Conservation (phyloP, 495 filamentous ascomycete genomes). For the Letharia lupina region DNA sequence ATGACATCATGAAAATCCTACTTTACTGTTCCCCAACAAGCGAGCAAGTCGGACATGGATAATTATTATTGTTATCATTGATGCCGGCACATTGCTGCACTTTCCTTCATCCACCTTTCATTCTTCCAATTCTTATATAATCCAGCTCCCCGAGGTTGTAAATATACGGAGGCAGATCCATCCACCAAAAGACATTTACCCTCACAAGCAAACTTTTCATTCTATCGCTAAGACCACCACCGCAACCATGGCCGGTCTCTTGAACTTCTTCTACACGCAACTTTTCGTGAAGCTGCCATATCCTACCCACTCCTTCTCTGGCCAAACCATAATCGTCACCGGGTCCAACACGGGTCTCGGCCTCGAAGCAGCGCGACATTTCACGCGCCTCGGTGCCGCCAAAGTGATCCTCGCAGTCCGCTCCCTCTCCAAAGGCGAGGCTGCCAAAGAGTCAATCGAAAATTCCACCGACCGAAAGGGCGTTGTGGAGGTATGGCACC, state of each 20-base stretch:
- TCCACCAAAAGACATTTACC: too few species aligned
- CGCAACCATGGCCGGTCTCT: not conserved
- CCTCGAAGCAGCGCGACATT: slow-evolving; percentile 38
- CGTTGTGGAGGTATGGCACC: slow-evolving; percentile 34
- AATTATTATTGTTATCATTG: too few species aligned
- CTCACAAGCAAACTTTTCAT: too few species aligned
- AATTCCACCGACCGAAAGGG: slow-evolving; percentile 26
- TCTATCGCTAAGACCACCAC: not conserved
- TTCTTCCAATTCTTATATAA: too few species aligned
- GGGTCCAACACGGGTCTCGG: slow-evolving; percentile 46
- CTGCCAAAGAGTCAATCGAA: slow-evolving; percentile 31
- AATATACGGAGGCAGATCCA: too few species aligned
- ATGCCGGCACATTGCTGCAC: too few species aligned
- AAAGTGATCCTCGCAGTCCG: slow-evolving; percentile 43
- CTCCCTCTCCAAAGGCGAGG: slow-evolving; percentile 34
- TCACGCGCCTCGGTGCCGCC: slow-evolving; percentile 32
- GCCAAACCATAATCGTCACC: slow-evolving; percentile 44
- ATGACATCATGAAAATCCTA: too few species aligned
- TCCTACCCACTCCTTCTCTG: slow-evolving; percentile 29
- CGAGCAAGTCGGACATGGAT: too few species aligned
- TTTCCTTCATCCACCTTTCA: too few species aligned
- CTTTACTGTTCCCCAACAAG: too few species aligned
- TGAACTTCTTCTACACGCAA: slow-evolving; percentile 39
- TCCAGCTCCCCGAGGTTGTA: too few species aligned
- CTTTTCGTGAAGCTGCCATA: slow-evolving; percentile 32